Evolutionary conservation across 108 stramenopile genomes (phyloP).

Genomic region (Heterococcus sp.): DNA sequence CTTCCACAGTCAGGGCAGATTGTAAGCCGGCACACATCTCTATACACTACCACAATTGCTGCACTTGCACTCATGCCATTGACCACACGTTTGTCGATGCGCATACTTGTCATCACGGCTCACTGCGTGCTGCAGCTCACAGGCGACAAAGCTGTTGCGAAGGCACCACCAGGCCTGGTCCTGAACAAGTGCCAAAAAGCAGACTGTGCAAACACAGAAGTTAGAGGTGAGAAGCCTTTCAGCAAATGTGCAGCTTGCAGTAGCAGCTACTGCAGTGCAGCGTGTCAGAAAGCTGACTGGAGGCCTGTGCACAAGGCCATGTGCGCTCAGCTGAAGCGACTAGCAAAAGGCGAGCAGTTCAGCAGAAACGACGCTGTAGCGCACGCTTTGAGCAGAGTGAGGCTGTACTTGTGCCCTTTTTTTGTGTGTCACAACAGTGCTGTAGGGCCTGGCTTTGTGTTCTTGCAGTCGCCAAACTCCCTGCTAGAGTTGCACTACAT

Average conservation of each 20-base stretch:
- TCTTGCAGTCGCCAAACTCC: conserved; percentile 40
- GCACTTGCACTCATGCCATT: not conserved
- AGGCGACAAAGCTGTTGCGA: conserved; percentile 31
- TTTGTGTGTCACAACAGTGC: conserved; percentile 25
- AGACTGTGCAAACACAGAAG: conserved; percentile 14
- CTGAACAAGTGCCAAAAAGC: conserved; percentile 23
- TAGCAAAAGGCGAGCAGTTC: conserved; percentile 5
- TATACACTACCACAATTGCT: not conserved
- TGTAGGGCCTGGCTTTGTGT: conserved; percentile 39
- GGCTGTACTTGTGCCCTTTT: conserved; percentile 43
- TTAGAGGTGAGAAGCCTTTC: conserved; percentile 1
- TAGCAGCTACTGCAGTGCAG: conserved; percentile 26
- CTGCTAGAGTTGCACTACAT: conserved; percentile 29
- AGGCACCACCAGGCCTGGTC: conserved; percentile 33
- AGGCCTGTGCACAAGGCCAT: conserved; percentile 28
- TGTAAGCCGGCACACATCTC: conserved; percentile 6
- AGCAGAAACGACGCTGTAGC: conserved; percentile 16
- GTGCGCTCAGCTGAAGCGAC: conserved; percentile 30
- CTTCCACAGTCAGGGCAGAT: not conserved
- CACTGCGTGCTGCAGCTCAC: conserved; percentile 1
- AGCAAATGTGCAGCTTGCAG: conserved; percentile 22
- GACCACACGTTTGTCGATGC: not conserved
- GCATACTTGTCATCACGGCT: not conserved
- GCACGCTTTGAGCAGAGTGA: conserved; percentile 17
- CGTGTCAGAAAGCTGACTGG: conserved; percentile 41